phyloP scores from a whole-genome alignment of 352 stramenopile species.

The Pythium insidiosum region DNA sequence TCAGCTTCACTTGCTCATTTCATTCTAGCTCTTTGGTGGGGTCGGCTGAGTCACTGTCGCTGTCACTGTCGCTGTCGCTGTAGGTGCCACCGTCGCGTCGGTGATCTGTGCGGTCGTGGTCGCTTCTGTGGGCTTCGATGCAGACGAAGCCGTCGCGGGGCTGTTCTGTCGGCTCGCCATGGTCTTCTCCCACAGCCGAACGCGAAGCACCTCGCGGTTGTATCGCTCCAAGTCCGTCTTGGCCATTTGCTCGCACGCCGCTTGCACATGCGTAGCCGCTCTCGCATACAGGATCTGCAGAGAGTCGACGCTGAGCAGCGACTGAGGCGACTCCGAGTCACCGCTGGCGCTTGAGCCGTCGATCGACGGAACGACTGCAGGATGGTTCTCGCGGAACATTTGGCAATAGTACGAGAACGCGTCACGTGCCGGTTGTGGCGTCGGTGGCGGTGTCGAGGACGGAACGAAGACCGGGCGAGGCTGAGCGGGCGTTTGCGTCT shows the following conservation, averaged over 20 bases:
- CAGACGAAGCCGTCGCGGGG: neutral
- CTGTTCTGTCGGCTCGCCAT: slow-evolving; percentile 18
- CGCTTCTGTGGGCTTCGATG: too few relatives aligned
- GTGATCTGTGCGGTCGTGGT: too few relatives aligned
- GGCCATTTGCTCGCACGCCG: slow-evolving; percentile 35
- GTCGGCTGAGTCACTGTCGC: too few relatives aligned
- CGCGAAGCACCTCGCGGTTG: slow-evolving; percentile 47
- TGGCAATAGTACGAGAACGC: slow-evolving; percentile 37
- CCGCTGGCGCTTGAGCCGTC: neutral
- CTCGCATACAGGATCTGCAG: slow-evolving; percentile 23
- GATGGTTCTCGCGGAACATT: slow-evolving; percentile 20
- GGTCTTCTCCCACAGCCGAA: slow-evolving; percentile 54
- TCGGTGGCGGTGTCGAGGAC: slow-evolving; percentile 30
- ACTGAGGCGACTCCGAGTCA: neutral
- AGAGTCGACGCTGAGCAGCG: neutral
- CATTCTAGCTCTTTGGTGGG: too few relatives aligned
- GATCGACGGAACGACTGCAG: neutral
- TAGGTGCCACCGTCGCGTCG: too few relatives aligned
- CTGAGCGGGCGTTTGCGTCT: slow-evolving; percentile 5
- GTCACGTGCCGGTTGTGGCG: slow-evolving; percentile 17
- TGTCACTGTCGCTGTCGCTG: too few relatives aligned
- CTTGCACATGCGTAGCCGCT: slow-evolving; percentile 19
- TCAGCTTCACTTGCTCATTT: too few relatives aligned
- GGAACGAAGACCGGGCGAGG: slow-evolving; percentile 21
- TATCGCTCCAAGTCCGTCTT: slow-evolving; percentile 44